A percentile compares a stretch with the other conserved stretches of the same genome.
Conservation (phyloP, 306 rosid species). For the Castanea crenata region DNA sequence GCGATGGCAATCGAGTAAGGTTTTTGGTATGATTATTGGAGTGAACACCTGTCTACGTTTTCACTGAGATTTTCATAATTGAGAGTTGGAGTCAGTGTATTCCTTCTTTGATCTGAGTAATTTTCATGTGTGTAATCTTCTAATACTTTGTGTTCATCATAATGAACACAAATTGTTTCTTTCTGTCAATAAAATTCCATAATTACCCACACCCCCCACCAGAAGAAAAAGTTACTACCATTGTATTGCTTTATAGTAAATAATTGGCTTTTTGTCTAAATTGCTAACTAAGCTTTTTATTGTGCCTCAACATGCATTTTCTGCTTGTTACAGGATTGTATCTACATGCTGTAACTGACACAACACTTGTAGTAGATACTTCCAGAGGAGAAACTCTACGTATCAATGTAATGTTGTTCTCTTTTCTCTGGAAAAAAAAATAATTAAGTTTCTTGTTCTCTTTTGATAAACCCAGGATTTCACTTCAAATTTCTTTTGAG, state of each 20-base stretch:
- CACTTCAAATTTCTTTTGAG: not conserved
- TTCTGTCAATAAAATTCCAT: too few species aligned
- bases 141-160: too few species aligned
- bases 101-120: too few species aligned
- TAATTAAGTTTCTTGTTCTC: not conserved
- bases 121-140: too few species aligned
- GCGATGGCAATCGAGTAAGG: too few species aligned
- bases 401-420: constrained; percentile 66
- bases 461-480: not conserved
- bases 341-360: constrained; percentile 83
- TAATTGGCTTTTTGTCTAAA: not conserved
- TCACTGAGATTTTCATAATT: too few species aligned
- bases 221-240: not conserved
- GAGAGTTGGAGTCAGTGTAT: too few species aligned
- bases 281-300: not conserved
- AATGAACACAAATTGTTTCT: too few species aligned
- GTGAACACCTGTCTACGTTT: too few species aligned
- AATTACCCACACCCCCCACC: too few species aligned
- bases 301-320: constrained; percentile 8
- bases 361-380: constrained; percentile 92
- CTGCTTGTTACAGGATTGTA: constrained; percentile 57
- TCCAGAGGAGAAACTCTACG: constrained; percentile 96
- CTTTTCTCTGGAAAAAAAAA: not conserved
- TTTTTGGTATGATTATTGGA: too few species aligned
- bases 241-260: not conserved